Percentiles rank a stretch among this genome's conserved stretches.
Conservation (phyloP, 345 rosid genomes). For the Citrus inodora region DNA sequence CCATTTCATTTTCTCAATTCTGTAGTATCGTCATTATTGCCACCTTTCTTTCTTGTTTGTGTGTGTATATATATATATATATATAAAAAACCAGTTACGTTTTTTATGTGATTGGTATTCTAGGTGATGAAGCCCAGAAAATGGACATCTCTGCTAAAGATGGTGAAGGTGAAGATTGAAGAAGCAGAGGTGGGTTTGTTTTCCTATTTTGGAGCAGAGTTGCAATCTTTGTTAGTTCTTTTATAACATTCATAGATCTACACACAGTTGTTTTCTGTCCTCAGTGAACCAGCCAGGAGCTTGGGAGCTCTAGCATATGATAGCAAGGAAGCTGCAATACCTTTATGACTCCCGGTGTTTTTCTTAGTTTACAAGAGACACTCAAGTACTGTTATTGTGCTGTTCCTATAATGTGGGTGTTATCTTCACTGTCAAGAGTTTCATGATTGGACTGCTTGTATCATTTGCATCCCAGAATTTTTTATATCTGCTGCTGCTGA, state of each 20-base stretch:
- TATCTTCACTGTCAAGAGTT: slow-evolving; percentile 6
- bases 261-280: neutral
- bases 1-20: neutral
- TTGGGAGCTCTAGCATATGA: neutral
- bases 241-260: neutral
- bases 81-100: neutral
- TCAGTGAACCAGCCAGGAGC: slow-evolving; percentile 3
- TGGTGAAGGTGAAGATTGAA: slow-evolving; percentile 37
- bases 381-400: slow-evolving; percentile 8
- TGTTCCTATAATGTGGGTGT: slow-evolving; percentile 2
- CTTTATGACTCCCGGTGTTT: slow-evolving; percentile 3
- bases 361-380: slow-evolving; percentile 4
- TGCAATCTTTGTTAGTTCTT: neutral
- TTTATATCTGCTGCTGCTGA: neutral
- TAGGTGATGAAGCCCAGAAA: slow-evolving; percentile 48
- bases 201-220: neutral
- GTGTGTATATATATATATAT: neutral
- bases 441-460: slow-evolving; percentile 16
- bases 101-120: neutral
- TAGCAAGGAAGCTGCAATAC: slow-evolving; percentile 5
- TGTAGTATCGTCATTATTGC: neutral
- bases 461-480: neutral
- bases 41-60: neutral
- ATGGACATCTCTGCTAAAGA: slow-evolving; percentile 34
- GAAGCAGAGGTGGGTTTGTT: slow-evolving; percentile 23